Base-by-base conservation (phyloP, 2,329 filamentous ascomycete species). In the Parafenestella ontariensis region DNA sequence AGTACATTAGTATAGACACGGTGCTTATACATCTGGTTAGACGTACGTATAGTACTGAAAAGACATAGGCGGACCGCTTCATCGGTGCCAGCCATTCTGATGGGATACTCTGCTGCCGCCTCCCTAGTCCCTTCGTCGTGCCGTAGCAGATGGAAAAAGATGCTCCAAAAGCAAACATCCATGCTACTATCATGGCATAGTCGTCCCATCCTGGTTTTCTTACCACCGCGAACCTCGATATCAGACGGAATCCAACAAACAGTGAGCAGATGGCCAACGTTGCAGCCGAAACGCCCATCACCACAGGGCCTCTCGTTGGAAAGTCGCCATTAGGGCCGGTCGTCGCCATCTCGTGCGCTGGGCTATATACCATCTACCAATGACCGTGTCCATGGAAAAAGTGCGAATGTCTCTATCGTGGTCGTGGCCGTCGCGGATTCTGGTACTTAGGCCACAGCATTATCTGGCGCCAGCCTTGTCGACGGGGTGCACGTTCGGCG, bases 181-280 rank as follows among this genome's bases (percentile, higher is more conserved):
- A 96, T 50, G 92, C 91, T 36, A 90, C 62, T 10, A 92, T 75
- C 75, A 96, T 95, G 65, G 90, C 85, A 75, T 88, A 89, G 80
- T 96, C 93, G 76, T 96, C 92, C 79, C 85, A 85, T 50, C 83
- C 87, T 46, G 92, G 77, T 49, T 84, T 87, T 63, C 85, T 86
- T 51, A 96, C 88, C 45, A 97, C 88, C 42, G 83, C 85, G 45
- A 85, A 81, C 24, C 92, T 85, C 56, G 90, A 92, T 37, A 91
- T 77, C 62, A 96, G 81, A 49, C 93, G 87, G 31, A 90, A 83
- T 37, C 82, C 81, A 63, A 96, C 90, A 71, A 96, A 94, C 49
- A 89, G 69, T 34, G 89, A 89, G 46, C 90, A 87, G 47, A 93
- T 74, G 20, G 83, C 83, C 58, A 93, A 83, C 46, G 89, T 90